phyloP scores from a whole-genome alignment of 139 green algal species.

The Chlorella sp. region DNA sequence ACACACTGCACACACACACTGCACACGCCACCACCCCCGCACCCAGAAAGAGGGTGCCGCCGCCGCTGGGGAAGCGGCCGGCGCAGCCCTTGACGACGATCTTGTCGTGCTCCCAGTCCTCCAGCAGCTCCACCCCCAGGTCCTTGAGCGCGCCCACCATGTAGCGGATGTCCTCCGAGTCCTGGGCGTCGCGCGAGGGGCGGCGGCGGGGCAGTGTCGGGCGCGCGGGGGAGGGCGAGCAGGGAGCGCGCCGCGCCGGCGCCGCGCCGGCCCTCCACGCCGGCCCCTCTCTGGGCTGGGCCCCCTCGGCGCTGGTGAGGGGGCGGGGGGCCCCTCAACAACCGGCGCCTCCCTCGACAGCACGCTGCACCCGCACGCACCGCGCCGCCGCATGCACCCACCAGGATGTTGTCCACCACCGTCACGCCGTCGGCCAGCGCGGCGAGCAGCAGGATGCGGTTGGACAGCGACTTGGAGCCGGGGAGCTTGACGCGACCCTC shows the following conservation, averaged over 20 bases:
- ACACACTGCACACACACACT: slow-evolving; percentile 12
- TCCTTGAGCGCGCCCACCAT: slow-evolving; percentile 90
- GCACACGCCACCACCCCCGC: no score
- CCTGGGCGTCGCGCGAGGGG: no score
- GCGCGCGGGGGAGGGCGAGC: no score
- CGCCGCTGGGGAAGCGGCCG: slow-evolving; percentile 74
- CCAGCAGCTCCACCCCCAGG: slow-evolving; percentile 86
- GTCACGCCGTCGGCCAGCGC: slow-evolving; percentile 89
- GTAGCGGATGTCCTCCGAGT: slow-evolving; percentile 96
- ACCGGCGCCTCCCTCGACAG: no score
- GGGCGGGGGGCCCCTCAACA: no score
- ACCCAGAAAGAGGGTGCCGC: background rate
- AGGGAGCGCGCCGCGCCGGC: no score
- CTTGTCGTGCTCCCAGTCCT: slow-evolving; percentile 72
- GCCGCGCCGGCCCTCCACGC: no score
- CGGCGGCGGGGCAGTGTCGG: no score
- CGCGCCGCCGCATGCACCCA: no score
- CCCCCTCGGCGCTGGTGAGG: no score
- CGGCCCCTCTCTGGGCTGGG: no score
- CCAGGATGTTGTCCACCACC: slow-evolving; percentile 92
- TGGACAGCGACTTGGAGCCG: slow-evolving; percentile 97
- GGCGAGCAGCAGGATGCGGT: slow-evolving; percentile 94
- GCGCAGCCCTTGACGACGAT: slow-evolving; percentile 85
- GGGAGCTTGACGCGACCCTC: slow-evolving; percentile 73
- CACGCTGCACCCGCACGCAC: no score